Evolutionary conservation across 192 early-diverging fungal genomes (phyloP).

Genomic region (Lobosporangium transversale): DNA sequence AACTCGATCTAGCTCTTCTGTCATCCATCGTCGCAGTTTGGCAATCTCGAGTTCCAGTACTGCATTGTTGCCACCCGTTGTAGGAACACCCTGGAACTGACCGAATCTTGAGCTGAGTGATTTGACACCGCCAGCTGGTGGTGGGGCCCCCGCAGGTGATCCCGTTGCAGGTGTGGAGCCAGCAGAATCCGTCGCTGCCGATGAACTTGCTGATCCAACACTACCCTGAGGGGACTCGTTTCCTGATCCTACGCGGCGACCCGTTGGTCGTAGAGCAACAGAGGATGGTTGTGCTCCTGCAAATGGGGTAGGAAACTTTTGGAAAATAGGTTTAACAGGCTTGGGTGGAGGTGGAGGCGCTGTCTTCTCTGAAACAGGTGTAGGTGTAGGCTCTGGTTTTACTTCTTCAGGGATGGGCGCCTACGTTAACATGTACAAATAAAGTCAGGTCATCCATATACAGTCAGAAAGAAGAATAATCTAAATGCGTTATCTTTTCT

Average conservation of each 20-base stretch:
- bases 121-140: constrained; percentile 50
- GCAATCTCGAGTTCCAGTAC: constrained; percentile 44
- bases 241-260: constrained; percentile 19
- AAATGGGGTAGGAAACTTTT: constrained; percentile 53
- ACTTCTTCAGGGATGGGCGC: constrained; percentile 42
- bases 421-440: constrained; percentile 2
- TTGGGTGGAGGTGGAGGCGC: constrained; percentile 43
- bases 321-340: constrained; percentile 53
- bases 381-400: constrained; percentile 24
- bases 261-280: constrained; percentile 28
- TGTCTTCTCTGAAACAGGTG: constrained; percentile 23
- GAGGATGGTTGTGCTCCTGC: constrained; percentile 30
- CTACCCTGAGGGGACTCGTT: constrained; percentile 11
- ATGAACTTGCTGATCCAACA: constrained; percentile 1
- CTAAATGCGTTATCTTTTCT: background rate
- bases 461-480: no score
- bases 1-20: constrained; percentile 50
- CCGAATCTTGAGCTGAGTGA: constrained; percentile 47
- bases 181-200: background rate
- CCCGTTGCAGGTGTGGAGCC: background rate
- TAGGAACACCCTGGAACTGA: constrained; percentile 54
- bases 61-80: constrained; percentile 34
- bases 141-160: constrained; percentile 4
- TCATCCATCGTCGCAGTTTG: constrained; percentile 52
- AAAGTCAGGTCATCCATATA: background rate